Evolutionary conservation across 202 grass and related monocot genomes (phyloP).

Genomic region (Panicum virgatum): DNA sequence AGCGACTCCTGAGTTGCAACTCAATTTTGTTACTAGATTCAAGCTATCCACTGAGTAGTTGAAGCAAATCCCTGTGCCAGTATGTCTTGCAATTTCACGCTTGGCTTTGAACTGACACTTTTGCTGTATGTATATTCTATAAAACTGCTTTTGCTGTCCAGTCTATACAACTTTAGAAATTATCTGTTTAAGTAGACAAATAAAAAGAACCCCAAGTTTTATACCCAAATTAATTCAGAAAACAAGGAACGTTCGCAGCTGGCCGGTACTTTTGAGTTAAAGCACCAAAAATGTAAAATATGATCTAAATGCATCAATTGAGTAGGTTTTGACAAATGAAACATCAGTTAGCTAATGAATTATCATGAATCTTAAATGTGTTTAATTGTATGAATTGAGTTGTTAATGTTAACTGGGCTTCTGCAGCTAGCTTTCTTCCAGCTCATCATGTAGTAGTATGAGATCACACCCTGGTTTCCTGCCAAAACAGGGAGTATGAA

Average conservation of each 20-base stretch:
- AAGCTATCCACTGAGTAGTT: background rate
- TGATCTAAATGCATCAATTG: background rate
- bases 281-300: background rate
- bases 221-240: background rate
- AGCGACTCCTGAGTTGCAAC: background rate
- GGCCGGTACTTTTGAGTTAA: background rate
- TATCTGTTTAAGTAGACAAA: background rate
- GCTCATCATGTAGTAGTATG: background rate
- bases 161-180: background rate
- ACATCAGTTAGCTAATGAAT: background rate
- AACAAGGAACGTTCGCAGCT: background rate
- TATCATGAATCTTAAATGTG: background rate
- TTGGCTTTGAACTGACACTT: conserved; percentile 3
- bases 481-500: background rate
- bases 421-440: background rate
- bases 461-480: background rate
- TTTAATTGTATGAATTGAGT: background rate
- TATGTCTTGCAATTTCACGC: background rate
- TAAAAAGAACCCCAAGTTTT: background rate
- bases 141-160: background rate
- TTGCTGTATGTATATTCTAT: background rate
- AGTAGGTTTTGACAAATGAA: conserved; percentile 12
- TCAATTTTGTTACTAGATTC: background rate
- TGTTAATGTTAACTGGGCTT: conserved; percentile 17
- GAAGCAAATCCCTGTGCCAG: background rate